Base-by-base conservation (phyloP, 2,329 filamentous ascomycete genomes). In the Tolypocladium amazonense region DNA sequence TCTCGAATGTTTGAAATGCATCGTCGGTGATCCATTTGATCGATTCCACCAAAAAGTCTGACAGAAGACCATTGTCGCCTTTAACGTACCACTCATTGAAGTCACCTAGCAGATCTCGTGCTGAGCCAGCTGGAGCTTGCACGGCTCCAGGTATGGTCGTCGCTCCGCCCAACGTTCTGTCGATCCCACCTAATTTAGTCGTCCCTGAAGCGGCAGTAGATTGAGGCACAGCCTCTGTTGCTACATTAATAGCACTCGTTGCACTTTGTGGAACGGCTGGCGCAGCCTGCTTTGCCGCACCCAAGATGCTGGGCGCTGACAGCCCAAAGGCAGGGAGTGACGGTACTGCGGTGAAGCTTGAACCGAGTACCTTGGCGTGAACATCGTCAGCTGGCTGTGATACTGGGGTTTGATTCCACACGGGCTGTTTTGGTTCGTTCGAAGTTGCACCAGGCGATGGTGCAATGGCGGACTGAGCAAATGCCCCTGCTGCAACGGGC, bases 81-180 rank as follows among this genome's bases (percentile, higher is more conserved):
- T 71, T 69, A 4, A 84, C 79, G 58, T 79, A 80, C 83, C 83
- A 86, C 33, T 73, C 75, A 0, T 80, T 76, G 37, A 85, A 79
- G 56, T 79, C 75, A 8, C 70, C 77, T 64, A 84, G 73, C 2
- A 73, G 65, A 60, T 84, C 79, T 30, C 71, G 67, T 27, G 66
- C 67, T 23, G 69, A 65, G 7, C 39, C 8, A 63, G 62, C 39
- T 4, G 38, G 23, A n/a, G 52, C 60, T 0, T 60, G 38, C 25
- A 65, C 60, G 9, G 65, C 62, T 1, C 60, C 56, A n/a, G 59
- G 58, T 1, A 35, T 25, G 45, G 43, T 18, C 2, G 23, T 12
- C 6, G n/a, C 41, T 41, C 54, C 18, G 14, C 5, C 38, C 4
- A 23, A 14, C 25, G 35, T 37, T 23, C 38, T 45, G 25, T 25